Conservation (phyloP, 441 rosid species). For the Euphorbia corollata region DNA sequence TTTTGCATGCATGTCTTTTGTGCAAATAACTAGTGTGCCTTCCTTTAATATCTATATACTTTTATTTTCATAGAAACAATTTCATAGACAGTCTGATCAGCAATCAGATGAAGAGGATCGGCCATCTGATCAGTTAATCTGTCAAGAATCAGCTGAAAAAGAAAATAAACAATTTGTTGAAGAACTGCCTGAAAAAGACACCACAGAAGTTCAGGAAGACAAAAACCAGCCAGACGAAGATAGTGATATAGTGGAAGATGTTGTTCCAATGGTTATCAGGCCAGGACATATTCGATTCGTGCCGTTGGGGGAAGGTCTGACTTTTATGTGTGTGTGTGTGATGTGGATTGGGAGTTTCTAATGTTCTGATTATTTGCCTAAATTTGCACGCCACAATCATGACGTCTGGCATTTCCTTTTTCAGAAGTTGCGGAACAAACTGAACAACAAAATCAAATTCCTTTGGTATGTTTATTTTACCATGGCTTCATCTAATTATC, state of each 20-base stretch:
- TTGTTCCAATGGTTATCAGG: conserved; percentile 66
- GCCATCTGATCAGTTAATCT: conserved; percentile 18
- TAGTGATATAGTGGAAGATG: conserved; percentile 37
- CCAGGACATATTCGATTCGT: conserved; percentile 93
- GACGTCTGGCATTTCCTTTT: conserved; percentile 25
- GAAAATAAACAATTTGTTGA: conserved; percentile 19
- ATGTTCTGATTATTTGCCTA: conserved; percentile 7
- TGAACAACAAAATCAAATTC: conserved; percentile 36
- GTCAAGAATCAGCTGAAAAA: conserved; percentile 22
- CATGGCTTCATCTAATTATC: background rate
- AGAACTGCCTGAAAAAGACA: conserved; percentile 18
- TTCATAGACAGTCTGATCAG: conserved; percentile 27
- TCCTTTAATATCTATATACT: too few relatives aligned
- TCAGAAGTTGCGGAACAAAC: conserved; percentile 42
- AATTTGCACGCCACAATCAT: conserved; percentile 6
- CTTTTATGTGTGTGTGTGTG: conserved; percentile 10
- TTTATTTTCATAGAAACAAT: conserved; percentile 35
- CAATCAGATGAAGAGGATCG: conserved; percentile 12
- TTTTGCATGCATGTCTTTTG: background rate
- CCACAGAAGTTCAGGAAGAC: conserved; percentile 19
- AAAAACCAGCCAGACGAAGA: conserved; percentile 26
- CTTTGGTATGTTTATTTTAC: conserved; percentile 38
- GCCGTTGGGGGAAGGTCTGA: conserved; percentile 49
- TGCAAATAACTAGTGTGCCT: background rate
- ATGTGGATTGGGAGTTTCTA: background rate